phyloP scores from a whole-genome alignment of 805 yeast genomes.

The Cyberlindnera mississippiensis region DNA sequence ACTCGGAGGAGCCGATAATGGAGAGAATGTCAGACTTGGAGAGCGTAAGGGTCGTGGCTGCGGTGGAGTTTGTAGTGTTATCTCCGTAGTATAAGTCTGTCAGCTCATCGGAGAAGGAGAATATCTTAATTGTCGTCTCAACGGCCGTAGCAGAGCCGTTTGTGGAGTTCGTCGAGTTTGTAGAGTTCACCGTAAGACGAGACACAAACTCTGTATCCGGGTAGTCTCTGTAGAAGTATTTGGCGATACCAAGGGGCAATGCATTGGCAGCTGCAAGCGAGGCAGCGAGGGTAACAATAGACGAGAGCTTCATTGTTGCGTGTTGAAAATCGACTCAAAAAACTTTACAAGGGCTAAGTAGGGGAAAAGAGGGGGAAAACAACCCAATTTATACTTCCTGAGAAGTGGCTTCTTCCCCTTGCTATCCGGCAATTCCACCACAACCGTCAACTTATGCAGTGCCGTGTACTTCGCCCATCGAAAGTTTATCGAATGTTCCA shows the following conservation, averaged over 20 bases:
- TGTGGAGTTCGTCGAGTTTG: slow-evolving; percentile 9
- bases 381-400: too few relatives aligned
- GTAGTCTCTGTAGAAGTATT: not conserved
- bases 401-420: too few relatives aligned
- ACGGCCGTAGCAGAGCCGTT: slow-evolving; percentile 2
- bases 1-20: slow-evolving; percentile 2
- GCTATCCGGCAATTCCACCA: too few relatives aligned
- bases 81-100: slow-evolving; percentile 12
- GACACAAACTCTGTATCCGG: not conserved
- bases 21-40: not conserved
- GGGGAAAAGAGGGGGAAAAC: too few relatives aligned
- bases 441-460: too few relatives aligned
- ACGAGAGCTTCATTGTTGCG: not conserved
- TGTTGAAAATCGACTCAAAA: too few relatives aligned
- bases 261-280: not conserved
- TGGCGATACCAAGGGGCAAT: not conserved
- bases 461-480: too few relatives aligned
- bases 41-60: not conserved
- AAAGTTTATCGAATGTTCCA: too few relatives aligned
- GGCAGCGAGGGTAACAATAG: not conserved
- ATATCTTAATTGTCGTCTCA: slow-evolving; percentile 7
- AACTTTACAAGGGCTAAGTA: too few relatives aligned
- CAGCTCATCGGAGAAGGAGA: slow-evolving; percentile 16
- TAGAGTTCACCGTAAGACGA: not conserved
- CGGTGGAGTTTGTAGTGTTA: not conserved